Percentiles rank a stretch among this genome's conserved stretches.
phyloP scores from a whole-genome alignment of 2,329 filamentous ascomycete species.

The Xylaria hypoxylon region DNA sequence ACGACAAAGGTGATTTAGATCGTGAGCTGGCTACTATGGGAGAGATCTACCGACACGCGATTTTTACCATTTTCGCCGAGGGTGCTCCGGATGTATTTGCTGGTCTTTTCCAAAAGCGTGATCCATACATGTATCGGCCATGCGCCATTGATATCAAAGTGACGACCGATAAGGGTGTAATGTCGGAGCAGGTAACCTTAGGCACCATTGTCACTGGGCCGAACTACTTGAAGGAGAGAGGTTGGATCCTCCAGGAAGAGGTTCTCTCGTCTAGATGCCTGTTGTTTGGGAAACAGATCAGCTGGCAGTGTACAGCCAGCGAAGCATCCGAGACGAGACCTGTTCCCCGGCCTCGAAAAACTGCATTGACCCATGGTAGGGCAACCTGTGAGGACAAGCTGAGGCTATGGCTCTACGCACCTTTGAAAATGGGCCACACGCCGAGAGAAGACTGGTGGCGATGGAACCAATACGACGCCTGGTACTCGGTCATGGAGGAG shows the following conservation, averaged over 20 bases:
- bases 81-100: constrained; percentile 28
- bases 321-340: constrained; percentile 38
- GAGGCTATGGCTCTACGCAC: constrained; percentile 36
- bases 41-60: constrained; percentile 37
- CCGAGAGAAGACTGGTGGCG: constrained; percentile 12
- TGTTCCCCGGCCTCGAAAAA: constrained; percentile 9
- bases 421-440: not conserved
- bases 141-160: constrained; percentile 22
- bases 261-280: constrained; percentile 41
- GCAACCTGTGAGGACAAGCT: constrained; percentile 27
- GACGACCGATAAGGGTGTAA: not conserved
- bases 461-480: constrained; percentile 30
- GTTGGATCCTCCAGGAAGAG: constrained; percentile 46
- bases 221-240: constrained; percentile 37
- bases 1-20: constrained; percentile 36
- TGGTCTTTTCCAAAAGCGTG: constrained; percentile 38
- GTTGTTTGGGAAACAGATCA: constrained; percentile 39
- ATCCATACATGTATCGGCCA: constrained; percentile 29
- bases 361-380: not conserved
- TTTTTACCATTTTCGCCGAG: constrained; percentile 36
- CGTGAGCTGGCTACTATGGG: constrained; percentile 35
- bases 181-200: constrained; percentile 24
- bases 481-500: constrained; percentile 38
- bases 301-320: constrained; percentile 39
- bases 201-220: constrained; percentile 27